Evolutionary conservation across 768 basidiomycete genomes (phyloP), one percentile per base, ranked within the genome.

Genomic region (Arthromyces matolae): DNA sequence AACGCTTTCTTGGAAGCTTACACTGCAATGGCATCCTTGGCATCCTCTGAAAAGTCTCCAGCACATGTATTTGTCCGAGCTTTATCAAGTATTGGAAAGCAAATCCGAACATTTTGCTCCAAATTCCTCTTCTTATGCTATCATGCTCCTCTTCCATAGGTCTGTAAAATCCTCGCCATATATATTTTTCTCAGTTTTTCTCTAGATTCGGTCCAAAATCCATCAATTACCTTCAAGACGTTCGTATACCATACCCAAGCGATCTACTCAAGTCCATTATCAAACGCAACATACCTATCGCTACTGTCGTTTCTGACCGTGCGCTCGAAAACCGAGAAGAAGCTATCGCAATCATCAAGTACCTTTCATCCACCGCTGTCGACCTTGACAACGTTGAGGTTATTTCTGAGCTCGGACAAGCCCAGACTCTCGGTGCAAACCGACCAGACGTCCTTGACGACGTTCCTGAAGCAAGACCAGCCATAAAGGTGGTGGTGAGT

Each of bases 1-100:
- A 85, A 89, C 60, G 71, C 78, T 8, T 79, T 92, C 55, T 63
- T 92, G 19, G 71, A 75, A 32, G 81, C 84, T 0, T 89, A 85
- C 54, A 47, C 84, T 22, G 69, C 73, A 31, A 78, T 84, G 76
- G 83, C 81, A n/a, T n/a, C n/a, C n/a, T n/a, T 2, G 64, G 62
- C 5, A 52, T 58, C 0, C n/a, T n/a, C n/a, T n/a, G n/a, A 34
- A 35, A 74, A 76, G 54, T 80, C 81, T 27, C 56, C 63, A 2
- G 60, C 66, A 1, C 69, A 75, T 31, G 66, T 66, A 24, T 92
- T 91, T 89, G 44, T 84, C 78, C 75, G 65, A 66, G 8, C 69
- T 93, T 12, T 88, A 83, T 54, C 64, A 77, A 7, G 57, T 64
- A 5, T 76, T 90, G 68, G 80, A 86, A 56, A 60, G 42, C 9